phyloP scores from a whole-genome alignment of 805 yeast species.

The Pichia occidentalis region DNA sequence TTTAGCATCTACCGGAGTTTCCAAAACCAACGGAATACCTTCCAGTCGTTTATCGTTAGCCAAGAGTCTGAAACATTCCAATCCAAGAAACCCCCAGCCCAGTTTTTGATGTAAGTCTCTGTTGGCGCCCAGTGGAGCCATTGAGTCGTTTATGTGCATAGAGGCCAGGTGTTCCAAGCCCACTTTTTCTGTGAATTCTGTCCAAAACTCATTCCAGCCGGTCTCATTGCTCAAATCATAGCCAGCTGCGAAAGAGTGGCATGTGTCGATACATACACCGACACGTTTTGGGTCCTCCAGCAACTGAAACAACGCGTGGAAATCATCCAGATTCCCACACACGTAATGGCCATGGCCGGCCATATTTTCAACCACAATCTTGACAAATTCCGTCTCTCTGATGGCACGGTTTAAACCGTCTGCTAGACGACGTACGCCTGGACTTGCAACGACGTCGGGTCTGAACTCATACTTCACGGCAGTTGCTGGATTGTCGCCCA shows the following conservation, averaged over 20 bases:
- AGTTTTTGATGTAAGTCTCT: conserved; percentile 86
- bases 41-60: conserved; percentile 62
- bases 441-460: conserved; percentile 4
- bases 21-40: conserved; percentile 73
- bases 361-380: conserved; percentile 91
- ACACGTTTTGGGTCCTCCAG: conserved; percentile 77
- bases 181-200: conserved; percentile 60
- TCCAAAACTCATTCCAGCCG: conserved; percentile 63
- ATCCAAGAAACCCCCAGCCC: conserved; percentile 84
- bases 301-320: conserved; percentile 64
- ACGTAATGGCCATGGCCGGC: conserved; percentile 93
- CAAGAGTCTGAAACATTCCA: conserved; percentile 73
- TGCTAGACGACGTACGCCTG: conserved; percentile 49
- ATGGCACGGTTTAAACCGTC: conserved; percentile 74
- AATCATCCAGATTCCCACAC: conserved; percentile 75
- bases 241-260: conserved; percentile 96
- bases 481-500: conserved; percentile 56
- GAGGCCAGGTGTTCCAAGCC: conserved; percentile 75
- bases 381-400: conserved; percentile 66
- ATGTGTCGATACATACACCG: conserved; percentile 96
- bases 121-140: conserved; percentile 85
- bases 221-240: conserved; percentile 68
- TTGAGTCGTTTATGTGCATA: conserved; percentile 89
- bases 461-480: conserved; percentile 38
- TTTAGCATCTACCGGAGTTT: conserved; percentile 65